These are phyloP conservation scores for Brettanomyces custersianus DNA, from an alignment of 805 yeast species.

Conservation along the genomic window DNA sequence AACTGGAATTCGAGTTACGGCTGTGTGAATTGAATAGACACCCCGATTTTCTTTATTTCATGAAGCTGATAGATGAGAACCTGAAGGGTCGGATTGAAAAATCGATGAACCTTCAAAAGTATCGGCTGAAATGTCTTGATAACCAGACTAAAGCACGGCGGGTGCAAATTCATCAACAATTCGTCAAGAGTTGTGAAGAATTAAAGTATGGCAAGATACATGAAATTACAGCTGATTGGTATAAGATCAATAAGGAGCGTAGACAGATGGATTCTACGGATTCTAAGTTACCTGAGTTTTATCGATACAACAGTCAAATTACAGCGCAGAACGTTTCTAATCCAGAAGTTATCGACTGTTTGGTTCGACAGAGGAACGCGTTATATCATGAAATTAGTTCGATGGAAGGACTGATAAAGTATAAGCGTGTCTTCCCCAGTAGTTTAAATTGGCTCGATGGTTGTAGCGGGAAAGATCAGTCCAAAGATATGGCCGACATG, in stretches of 20 bases:
- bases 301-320: conserved; percentile 22
- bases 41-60: conserved; percentile 74
- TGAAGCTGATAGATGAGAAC: conserved; percentile 61
- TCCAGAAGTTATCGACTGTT: conserved; percentile 26
- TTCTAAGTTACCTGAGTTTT: conserved; percentile 40
- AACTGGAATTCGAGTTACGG: conserved; percentile 73
- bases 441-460: conserved; percentile 59
- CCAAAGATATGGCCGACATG: conserved; percentile 63
- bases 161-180: conserved; percentile 78
- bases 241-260: conserved; percentile 82
- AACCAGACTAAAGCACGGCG: conserved; percentile 75
- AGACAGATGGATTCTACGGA: conserved; percentile 65
- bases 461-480: conserved; percentile 63
- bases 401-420: conserved; percentile 55
- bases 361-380: conserved; percentile 61
- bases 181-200: conserved; percentile 58
- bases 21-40: conserved; percentile 86
- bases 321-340: conserved; percentile 16
- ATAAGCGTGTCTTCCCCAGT: conserved; percentile 55
- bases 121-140: conserved; percentile 68
- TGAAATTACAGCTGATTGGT: conserved; percentile 81
- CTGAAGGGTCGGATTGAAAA: conserved; percentile 56
- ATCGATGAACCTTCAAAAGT: conserved; percentile 36
- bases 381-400: conserved; percentile 61
- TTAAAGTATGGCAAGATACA: conserved; percentile 54